Evolutionary conservation across 2,329 filamentous ascomycete genomes (phyloP), one percentile per base, ranked within the genome.

Genomic region (Metarhizium anisopliae): DNA sequence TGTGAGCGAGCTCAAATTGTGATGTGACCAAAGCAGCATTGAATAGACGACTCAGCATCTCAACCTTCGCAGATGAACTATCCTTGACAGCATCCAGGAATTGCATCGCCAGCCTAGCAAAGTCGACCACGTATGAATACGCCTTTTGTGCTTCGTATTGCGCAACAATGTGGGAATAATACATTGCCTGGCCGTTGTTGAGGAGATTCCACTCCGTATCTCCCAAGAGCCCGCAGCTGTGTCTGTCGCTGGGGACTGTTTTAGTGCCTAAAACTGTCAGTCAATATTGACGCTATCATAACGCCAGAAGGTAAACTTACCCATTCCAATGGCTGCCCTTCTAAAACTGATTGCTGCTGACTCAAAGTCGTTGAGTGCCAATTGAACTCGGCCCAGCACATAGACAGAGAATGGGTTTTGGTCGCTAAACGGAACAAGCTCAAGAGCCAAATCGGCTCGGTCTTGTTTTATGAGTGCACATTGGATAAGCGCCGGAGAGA

Each of bases 41-140:
- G 75, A 97, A 97, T 2, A 96, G 79, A 2, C 91, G 86, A 61
- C 84, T 87, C 20, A 95, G 83, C 64, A 97, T 83, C 58, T 95
- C 89, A 2, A 81, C 81, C 58, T 82, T 81, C 56, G 82, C 74
- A 42, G 75, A 62, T 14, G 67, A 65, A 30, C 68, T 64, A 36
- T 74, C 68, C 11, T 54, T 52, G 5, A 62, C 50, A 30, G 59
- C 52, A 4, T 63, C 59, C 29, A 77, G 65, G 59, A 89, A 87
- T 63, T 90, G 85, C 47, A 95, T 75, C 6, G 89, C 85, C 29
- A 92, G 75, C 43, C 84, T 81, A 43, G 89, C 85, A 74, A 96
- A 96, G 61, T 95, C 89, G 6, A 90, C 82, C 45, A 95, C 89
- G 64, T 87, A 89, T 2, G 89, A 87, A 68, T 89, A 89, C 0